phyloP scores from a whole-genome alignment of 176 grass and related monocot genomes.

The Zea mays region DNA sequence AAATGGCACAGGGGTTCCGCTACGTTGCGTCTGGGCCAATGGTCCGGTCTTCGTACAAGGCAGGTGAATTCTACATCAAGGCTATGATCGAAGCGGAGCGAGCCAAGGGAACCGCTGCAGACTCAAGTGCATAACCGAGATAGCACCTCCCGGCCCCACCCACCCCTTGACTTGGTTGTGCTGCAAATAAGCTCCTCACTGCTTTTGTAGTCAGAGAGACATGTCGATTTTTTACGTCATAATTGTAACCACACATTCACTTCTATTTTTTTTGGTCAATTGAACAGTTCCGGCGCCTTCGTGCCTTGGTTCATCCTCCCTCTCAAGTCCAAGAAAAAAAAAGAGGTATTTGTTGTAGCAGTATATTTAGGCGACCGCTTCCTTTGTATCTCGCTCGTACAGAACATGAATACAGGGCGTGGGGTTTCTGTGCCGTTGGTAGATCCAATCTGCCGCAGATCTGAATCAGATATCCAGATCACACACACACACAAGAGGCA shows the following conservation, averaged over 20 bases:
- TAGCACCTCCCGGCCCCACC: background rate
- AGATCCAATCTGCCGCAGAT: background rate
- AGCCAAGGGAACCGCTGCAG: constrained; percentile 34
- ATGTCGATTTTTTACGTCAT: background rate
- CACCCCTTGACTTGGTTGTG: constrained; percentile 18
- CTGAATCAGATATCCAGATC: too few relatives aligned
- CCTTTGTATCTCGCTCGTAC: background rate
- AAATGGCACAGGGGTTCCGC: constrained; percentile 73
- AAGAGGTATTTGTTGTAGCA: constrained; percentile 2
- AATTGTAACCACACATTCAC: background rate
- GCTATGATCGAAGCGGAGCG: constrained; percentile 91
- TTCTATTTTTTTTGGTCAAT: background rate
- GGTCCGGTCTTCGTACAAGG: constrained; percentile 94
- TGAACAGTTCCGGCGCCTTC: background rate
- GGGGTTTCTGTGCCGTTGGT: background rate
- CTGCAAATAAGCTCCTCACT: constrained; percentile 41
- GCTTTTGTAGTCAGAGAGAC: background rate
- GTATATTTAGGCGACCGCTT: background rate
- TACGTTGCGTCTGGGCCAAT: constrained; percentile 94
- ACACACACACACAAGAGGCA: constrained; percentile 10
- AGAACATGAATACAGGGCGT: constrained; percentile 10
- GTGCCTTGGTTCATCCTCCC: background rate
- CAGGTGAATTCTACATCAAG: constrained; percentile 93
- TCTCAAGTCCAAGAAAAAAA: background rate
- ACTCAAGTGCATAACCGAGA: constrained; percentile 28